Percentiles rank a stretch among this genome's conserved stretches.
These are phyloP conservation scores for Solanum acaule DNA, from an alignment of 257 asterid species.

Conservation along the genomic window DNA sequence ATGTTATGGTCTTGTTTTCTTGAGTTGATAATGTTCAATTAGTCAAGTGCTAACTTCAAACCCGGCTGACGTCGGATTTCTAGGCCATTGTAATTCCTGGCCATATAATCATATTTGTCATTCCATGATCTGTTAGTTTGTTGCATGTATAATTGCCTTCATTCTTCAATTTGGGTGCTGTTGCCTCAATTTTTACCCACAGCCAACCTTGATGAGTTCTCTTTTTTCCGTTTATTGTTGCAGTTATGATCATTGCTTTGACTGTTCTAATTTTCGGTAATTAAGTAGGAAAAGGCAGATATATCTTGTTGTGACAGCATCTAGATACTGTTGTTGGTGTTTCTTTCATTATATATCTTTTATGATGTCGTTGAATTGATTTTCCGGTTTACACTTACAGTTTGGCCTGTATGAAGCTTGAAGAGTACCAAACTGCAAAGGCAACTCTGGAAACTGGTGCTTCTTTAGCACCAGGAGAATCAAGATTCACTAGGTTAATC, in stretches of 20 bases:
- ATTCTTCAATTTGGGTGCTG: not conserved
- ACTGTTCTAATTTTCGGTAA: not conserved
- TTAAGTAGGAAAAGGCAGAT: not conserved
- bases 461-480: slow-evolving; percentile 63
- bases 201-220: not conserved
- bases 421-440: slow-evolving; percentile 88
- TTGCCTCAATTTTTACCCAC: not conserved
- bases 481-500: slow-evolving; percentile 64
- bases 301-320: not conserved
- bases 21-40: not conserved
- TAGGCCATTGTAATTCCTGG: not conserved
- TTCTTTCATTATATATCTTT: not conserved
- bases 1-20: not conserved
- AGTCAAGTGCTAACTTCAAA: not conserved
- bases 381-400: slow-evolving; percentile 20
- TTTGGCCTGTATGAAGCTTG: slow-evolving; percentile 73
- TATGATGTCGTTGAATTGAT: not conserved
- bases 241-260: not conserved
- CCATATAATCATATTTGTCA: not conserved
- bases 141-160: not conserved
- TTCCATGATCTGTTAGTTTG: not conserved
- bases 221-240: not conserved
- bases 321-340: not conserved
- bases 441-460: slow-evolving; percentile 71
- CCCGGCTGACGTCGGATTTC: not conserved